Base-by-base conservation (phyloP, 306 rosid genomes). In the Vigna mungo region DNA sequence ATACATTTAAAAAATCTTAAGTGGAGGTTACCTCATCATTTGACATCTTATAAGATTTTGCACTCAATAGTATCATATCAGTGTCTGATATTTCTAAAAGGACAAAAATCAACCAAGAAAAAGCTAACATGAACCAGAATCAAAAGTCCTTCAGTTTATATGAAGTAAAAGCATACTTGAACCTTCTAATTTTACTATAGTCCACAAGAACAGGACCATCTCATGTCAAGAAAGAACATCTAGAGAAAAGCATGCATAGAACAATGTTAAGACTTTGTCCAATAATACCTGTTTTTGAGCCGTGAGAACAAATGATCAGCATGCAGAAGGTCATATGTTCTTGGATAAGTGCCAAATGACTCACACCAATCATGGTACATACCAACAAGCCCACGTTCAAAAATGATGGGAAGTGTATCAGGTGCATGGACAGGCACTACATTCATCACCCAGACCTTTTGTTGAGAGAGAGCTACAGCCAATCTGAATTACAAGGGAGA, bases 291-390 rank as follows among this genome's bases (percentile, higher is more conserved):
- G 89, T 88, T 87, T 86, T 95, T 95, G 51, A 92, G 97, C 74
- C 97, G 89, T 4, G 99, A 95, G 87, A 92, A 95, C 83, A 95
- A 87, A 87, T 95, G 99, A 82, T 95, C 97, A 13, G 89, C 97
- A 61, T 95, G 99, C 74, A 95, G 83, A 77, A 95, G 97, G 78
- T 95, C 99, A 78, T 92, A 95, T 8, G 99, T 85, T 81, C 99
- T 90, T 4, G 99, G 97, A 67, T 95, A 95, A 75, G 96, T 88
- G 55, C 94, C 87, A 23, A 92, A 95, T 52, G 99, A 83, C 81
- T 95, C 97, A 3, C 99, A 95, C 99, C 99, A 95, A 77, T 95
- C 97, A 23, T 95, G 99, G 85, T 92, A 92, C 48, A 91, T 46
- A 11, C 99, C 99, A 5, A 89, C 27, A 66, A 95, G 90, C 11